These are phyloP conservation scores for Penicillium frequentans DNA, from an alignment of 2,329 filamentous ascomycete species.

Conservation along the genomic window DNA sequence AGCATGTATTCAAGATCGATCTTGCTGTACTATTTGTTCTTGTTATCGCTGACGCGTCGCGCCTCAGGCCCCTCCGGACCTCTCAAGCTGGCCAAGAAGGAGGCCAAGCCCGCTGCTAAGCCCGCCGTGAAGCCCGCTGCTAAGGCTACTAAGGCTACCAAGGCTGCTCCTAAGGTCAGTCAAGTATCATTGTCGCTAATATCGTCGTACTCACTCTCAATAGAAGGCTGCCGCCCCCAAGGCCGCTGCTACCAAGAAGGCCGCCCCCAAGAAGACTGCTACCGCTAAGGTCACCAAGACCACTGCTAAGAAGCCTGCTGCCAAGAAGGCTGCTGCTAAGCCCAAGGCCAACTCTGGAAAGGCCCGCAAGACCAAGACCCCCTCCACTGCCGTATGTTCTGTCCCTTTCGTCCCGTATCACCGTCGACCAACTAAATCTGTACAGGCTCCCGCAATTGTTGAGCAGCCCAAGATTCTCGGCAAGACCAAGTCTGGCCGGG, in stretches of 20 bases:
- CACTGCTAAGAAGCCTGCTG: slow-evolving; percentile 41
- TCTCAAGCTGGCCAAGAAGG: slow-evolving; percentile 89
- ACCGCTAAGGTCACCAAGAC: slow-evolving; percentile 44
- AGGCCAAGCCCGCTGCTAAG: slow-evolving; percentile 32
- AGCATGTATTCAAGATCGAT: not conserved
- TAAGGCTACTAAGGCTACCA: slow-evolving; percentile 19
- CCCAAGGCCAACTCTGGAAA: slow-evolving; percentile 55
- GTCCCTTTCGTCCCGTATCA: not conserved
- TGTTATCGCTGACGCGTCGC: slow-evolving; percentile 29
- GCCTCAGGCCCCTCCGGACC: slow-evolving; percentile 74
- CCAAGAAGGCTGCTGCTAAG: slow-evolving; percentile 55
- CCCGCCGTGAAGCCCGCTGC: slow-evolving; percentile 18
- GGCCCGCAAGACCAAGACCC: slow-evolving; percentile 56
- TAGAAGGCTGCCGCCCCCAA: slow-evolving; percentile 47
- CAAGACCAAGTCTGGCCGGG: slow-evolving; percentile 85
- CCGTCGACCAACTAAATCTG: slow-evolving; percentile 18
- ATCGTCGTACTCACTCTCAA: slow-evolving; percentile 9
- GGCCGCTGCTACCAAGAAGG: slow-evolving; percentile 27
- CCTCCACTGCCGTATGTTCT: slow-evolving; percentile 38
- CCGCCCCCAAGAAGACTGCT: slow-evolving; percentile 38
- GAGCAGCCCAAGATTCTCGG: slow-evolving; percentile 69
- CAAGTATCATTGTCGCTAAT: not conserved
- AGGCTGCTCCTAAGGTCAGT: slow-evolving; percentile 25
- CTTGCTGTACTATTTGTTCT: not conserved
- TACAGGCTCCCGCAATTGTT: slow-evolving; percentile 63